Evolutionary conservation across 208 protist species (phyloP), one percentile per base, ranked within the genome.

Genomic region (Trypanosomatidae sp.): DNA sequence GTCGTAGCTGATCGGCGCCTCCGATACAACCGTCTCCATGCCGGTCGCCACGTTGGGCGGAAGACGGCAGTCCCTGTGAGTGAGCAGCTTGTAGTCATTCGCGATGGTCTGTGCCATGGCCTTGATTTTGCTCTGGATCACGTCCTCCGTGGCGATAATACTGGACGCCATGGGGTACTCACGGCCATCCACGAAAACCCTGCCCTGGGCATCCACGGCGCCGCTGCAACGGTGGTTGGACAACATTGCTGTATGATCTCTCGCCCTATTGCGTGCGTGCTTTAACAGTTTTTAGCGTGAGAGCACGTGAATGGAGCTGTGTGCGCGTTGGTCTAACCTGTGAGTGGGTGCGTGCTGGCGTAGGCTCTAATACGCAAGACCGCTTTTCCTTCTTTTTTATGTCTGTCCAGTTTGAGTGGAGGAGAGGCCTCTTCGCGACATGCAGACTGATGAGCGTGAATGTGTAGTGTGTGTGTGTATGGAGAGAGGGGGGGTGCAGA

Each of bases 111-210:
- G 65, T 9, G 93, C 93, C 46, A 87, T 71, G 39, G 49, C 69
- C 47, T 83, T 80, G 44, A 97, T 88, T 19, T 56, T 53, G 10
- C 53, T 41, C 41, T 95, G 87, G 56, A 97, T 96, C 9, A 70
- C 52, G 12, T 81, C 66, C 79, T 96, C 90, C 6, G 88, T 94
- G 47, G 91, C 91, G 13, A 97, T 80, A 30, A 92, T 76, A 9
- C 62, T 53, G 6, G 79, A 77, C 1, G 92, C 92, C 88, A 97
- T 94, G 6, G 92, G 89, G 82, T 97, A 97, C 30, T 71, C 66
- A n/a, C 81, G 80, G 55, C 84, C 90, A 73, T 94, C 86, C 43
- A 97, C 89, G 55, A 71, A 76, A 39, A 96, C 72, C 36, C 86
- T 81, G 66, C 86, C 89, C 13, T 89, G 44, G n/a, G 69, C 58